Conservation (phyloP, 176 grass and related monocot species). For the Oryza meyeriana region DNA sequence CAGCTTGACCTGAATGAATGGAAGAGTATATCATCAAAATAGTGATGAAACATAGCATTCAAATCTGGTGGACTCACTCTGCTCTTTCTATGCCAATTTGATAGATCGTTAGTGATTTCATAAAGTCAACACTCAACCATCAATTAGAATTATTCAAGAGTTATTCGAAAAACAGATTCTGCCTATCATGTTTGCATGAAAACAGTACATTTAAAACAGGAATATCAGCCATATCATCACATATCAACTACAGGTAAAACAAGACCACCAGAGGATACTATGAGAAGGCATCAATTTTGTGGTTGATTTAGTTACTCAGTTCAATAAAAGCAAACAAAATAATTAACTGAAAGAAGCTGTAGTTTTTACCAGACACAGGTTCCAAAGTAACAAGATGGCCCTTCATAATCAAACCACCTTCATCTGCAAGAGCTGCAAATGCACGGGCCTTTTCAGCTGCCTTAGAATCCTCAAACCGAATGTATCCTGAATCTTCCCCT, state of each 20-base stretch:
- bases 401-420: slow-evolving; percentile 78
- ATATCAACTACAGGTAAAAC: background rate
- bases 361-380: slow-evolving; percentile 62
- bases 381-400: slow-evolving; percentile 71
- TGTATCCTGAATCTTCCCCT: slow-evolving; percentile 76
- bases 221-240: background rate
- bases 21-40: slow-evolving; percentile 20
- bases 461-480: slow-evolving; percentile 76
- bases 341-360: slow-evolving; percentile 8
- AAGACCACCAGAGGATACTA: background rate
- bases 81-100: background rate
- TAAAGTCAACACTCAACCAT: background rate
- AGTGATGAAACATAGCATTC: background rate
- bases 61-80: background rate
- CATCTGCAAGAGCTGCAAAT: slow-evolving; percentile 68
- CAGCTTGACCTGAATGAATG: slow-evolving; percentile 68
- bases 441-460: slow-evolving; percentile 75
- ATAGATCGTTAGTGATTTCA: background rate
- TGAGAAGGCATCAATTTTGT: background rate
- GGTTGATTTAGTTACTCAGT: background rate
- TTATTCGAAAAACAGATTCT: slow-evolving; percentile 14
- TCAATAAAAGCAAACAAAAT: slow-evolving; percentile 8
- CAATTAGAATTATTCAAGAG: background rate
- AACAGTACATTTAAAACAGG: slow-evolving; percentile 9
- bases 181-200: background rate